Conservation (phyloP, 2,329 filamentous ascomycete species). For the Fusarium haematococcum region DNA sequence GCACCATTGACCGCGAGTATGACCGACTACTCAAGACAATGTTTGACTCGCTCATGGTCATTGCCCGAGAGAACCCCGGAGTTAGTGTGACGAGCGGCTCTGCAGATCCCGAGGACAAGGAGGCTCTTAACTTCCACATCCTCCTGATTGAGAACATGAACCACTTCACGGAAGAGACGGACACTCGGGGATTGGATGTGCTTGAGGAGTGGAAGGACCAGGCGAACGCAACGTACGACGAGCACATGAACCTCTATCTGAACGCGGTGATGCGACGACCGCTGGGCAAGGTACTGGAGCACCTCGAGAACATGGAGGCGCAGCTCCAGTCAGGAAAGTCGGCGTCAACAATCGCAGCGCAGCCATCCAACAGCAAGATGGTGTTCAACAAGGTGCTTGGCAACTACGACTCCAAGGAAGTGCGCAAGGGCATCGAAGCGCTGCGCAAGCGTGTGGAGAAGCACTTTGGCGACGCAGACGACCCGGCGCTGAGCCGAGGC, state of each 20-base stretch:
- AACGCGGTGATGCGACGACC: slow-evolving; percentile 89
- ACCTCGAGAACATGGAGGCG: slow-evolving; percentile 88
- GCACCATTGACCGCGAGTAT: slow-evolving; percentile 88
- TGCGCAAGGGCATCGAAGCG: slow-evolving; percentile 89
- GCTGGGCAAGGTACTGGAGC: slow-evolving; percentile 90
- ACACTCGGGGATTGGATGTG: slow-evolving; percentile 78
- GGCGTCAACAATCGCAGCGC: slow-evolving; percentile 75
- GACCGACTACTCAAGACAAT: slow-evolving; percentile 90
- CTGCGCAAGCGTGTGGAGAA: slow-evolving; percentile 94
- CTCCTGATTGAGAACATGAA: slow-evolving; percentile 99
- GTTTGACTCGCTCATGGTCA: slow-evolving; percentile 97
- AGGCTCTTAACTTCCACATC: slow-evolving; percentile 97
- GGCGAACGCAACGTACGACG: slow-evolving; percentile 81
- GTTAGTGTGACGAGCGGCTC: slow-evolving; percentile 57
- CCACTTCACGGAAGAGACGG: slow-evolving; percentile 93
- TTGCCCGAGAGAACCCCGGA: slow-evolving; percentile 77
- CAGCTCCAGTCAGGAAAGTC: slow-evolving; percentile 71
- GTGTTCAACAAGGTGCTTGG: slow-evolving; percentile 89
- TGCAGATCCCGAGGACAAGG: slow-evolving; percentile 85
- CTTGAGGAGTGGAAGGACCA: slow-evolving; percentile 86
- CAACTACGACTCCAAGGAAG: slow-evolving; percentile 84
- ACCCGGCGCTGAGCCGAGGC: slow-evolving; percentile 71
- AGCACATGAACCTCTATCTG: slow-evolving; percentile 90
- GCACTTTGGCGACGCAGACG: slow-evolving; percentile 92
- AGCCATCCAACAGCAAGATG: slow-evolving; percentile 84